Conservation (phyloP, 2,329 filamentous ascomycete genomes). For the Xylaria sp. region DNA sequence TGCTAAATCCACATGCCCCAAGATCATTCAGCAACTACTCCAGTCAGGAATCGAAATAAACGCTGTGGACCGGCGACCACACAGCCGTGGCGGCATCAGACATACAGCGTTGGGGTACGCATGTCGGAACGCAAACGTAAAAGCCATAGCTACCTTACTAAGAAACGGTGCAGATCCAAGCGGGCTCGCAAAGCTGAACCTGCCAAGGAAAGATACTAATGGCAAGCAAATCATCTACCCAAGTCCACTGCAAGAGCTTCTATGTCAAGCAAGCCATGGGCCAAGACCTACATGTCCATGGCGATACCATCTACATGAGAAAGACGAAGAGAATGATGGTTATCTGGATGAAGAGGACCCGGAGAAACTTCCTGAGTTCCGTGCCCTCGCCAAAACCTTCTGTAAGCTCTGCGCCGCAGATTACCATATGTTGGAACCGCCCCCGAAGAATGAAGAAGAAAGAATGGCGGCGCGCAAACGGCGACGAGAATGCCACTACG, state of each 20-base stretch:
- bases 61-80: constrained; percentile 18
- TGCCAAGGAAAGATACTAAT: neutral
- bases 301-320: constrained; percentile 16
- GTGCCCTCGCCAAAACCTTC: neutral
- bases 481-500: neutral
- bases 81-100: neutral
- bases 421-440: constrained; percentile 18
- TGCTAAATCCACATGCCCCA: constrained; percentile 21
- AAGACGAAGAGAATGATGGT: constrained; percentile 6
- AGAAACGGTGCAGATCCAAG: constrained; percentile 17
- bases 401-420: constrained; percentile 5
- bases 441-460: constrained; percentile 16
- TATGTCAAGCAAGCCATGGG: constrained; percentile 20
- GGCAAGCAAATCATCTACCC: constrained; percentile 9
- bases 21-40: constrained; percentile 16
- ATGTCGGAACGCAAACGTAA: constrained; percentile 25
- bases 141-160: constrained; percentile 20
- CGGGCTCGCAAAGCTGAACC: neutral
- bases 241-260: constrained; percentile 24
- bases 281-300: constrained; percentile 14
- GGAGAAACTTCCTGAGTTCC: constrained; percentile 2
- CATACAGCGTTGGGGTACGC: constrained; percentile 27
- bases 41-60: constrained; percentile 18
- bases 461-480: neutral
- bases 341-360: constrained; percentile 15